A percentile compares a stretch with the other conserved stretches of the same genome.
These are phyloP conservation scores for Lactifluus volemus DNA, from an alignment of 768 basidiomycete genomes.

Conservation along the genomic window DNA sequence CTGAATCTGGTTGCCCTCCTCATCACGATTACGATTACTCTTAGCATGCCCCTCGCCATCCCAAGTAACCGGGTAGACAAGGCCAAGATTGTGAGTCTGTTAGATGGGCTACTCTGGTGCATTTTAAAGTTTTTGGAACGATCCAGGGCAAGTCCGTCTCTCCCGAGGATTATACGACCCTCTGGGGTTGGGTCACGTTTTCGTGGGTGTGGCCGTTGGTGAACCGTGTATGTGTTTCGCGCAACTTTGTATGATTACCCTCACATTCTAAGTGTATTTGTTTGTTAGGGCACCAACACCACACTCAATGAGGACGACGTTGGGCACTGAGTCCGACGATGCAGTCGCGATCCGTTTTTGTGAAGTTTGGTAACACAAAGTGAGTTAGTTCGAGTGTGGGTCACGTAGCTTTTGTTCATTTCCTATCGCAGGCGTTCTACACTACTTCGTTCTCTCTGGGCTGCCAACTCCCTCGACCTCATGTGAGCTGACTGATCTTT, in stretches of 20 bases:
- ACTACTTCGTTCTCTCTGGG: conserved; percentile 37
- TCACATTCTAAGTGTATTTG: neutral
- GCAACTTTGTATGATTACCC: neutral
- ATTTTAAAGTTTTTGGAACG: neutral
- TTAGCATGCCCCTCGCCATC: conserved; percentile 59
- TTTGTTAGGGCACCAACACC: conserved; percentile 30
- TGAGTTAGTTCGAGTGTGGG: neutral
- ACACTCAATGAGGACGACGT: conserved; percentile 67
- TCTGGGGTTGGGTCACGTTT: conserved; percentile 68
- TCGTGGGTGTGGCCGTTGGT: conserved; percentile 64
- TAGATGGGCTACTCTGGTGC: neutral
- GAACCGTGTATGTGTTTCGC: conserved; percentile 30
- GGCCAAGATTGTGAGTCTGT: conserved; percentile 51
- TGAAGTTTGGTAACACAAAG: conserved; percentile 32
- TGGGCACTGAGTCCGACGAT: conserved; percentile 63
- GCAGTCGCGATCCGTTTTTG: conserved; percentile 57
- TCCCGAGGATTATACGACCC: conserved; percentile 68
- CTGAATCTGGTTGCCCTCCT: conserved; percentile 39
- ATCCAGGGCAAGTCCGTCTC: conserved; percentile 46
- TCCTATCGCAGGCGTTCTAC: conserved; percentile 24
- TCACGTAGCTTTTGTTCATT: neutral
- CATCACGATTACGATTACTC: conserved; percentile 37
- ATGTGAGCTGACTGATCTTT: conserved; percentile 16
- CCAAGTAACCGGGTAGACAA: conserved; percentile 45
- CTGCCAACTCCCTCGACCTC: conserved; percentile 40